Evolutionary conservation across 2,329 filamentous ascomycete genomes (phyloP).

Genomic region (Macrophomina pseudophaseolina): DNA sequence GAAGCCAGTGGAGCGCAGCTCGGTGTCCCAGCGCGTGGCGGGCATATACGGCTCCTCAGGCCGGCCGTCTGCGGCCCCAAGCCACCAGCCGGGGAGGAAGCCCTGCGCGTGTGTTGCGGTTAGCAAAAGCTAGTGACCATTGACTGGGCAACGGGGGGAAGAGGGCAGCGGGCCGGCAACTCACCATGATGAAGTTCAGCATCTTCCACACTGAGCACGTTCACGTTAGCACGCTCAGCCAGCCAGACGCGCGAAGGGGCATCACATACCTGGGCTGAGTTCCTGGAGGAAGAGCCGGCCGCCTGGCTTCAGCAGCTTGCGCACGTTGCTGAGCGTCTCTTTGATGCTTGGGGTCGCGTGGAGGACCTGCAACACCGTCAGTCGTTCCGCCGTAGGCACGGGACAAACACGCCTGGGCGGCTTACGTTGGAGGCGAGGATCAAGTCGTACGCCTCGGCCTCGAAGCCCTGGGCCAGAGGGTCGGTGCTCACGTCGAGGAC

Average conservation of each 20-base stretch:
- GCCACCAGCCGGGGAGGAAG: constrained; percentile 45
- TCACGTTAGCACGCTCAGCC: not conserved
- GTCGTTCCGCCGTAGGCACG: too few species aligned
- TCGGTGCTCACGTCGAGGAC: constrained; percentile 25
- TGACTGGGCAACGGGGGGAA: not conserved
- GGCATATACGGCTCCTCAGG: constrained; percentile 32
- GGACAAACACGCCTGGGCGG: not conserved
- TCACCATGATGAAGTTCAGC: constrained; percentile 37
- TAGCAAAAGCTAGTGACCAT: not conserved
- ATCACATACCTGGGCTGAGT: constrained; percentile 32
- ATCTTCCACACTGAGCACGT: constrained; percentile 29
- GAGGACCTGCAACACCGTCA: constrained; percentile 26
- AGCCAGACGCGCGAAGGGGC: not conserved
- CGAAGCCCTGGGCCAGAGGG: constrained; percentile 28
- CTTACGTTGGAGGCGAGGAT: constrained; percentile 30
- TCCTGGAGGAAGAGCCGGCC: constrained; percentile 56
- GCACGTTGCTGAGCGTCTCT: constrained; percentile 33
- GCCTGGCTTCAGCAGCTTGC: constrained; percentile 43
- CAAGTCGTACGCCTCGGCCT: constrained; percentile 29
- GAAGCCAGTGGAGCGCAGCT: constrained; percentile 43
- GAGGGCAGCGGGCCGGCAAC: not conserved
- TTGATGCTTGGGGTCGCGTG: constrained; percentile 30
- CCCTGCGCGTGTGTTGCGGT: not conserved
- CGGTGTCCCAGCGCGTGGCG: constrained; percentile 37
- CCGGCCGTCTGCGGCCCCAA: constrained; percentile 37